Evolutionary conservation across 2,329 filamentous ascomycete species (phyloP).

Genomic region (Cladosporium colombiae): DNA sequence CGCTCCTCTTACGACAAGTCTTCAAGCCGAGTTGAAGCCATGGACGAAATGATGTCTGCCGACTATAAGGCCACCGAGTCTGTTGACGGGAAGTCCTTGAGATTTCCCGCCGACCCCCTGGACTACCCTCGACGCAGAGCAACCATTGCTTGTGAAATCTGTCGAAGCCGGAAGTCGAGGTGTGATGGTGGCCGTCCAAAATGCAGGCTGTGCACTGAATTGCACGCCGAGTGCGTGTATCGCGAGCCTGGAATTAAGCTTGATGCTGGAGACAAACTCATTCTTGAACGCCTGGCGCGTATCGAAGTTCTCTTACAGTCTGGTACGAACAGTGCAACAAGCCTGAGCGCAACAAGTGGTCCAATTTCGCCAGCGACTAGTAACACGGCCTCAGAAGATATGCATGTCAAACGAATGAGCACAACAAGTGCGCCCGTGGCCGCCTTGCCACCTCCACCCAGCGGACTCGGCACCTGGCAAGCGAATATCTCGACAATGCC

Average conservation of each 20-base stretch:
- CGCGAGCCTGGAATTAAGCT: constrained; percentile 84
- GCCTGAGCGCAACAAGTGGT: constrained; percentile 22
- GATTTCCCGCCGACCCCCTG: constrained; percentile 28
- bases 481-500: constrained; percentile 84
- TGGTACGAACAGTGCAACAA: constrained; percentile 47
- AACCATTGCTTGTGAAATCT: constrained; percentile 39
- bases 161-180: constrained; percentile 36
- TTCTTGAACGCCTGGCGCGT: constrained; percentile 73
- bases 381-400: constrained; percentile 44
- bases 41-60: constrained; percentile 19
- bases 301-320: constrained; percentile 80
- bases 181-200: constrained; percentile 62
- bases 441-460: constrained; percentile 43
- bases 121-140: constrained; percentile 38
- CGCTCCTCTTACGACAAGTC: constrained; percentile 22
- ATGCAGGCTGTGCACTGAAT: constrained; percentile 79
- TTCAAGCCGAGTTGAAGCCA: constrained; percentile 22
- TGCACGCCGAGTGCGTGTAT: constrained; percentile 81
- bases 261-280: constrained; percentile 82
- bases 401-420: constrained; percentile 39
- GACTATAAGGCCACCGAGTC: constrained; percentile 20
- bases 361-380: constrained; percentile 50
- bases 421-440: constrained; percentile 40
- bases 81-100: constrained; percentile 9
- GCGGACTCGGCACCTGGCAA: constrained; percentile 71